These are phyloP conservation scores for Aristolochia contorta DNA, from an alignment of 164 flowering plant genomes.

Conservation along the genomic window DNA sequence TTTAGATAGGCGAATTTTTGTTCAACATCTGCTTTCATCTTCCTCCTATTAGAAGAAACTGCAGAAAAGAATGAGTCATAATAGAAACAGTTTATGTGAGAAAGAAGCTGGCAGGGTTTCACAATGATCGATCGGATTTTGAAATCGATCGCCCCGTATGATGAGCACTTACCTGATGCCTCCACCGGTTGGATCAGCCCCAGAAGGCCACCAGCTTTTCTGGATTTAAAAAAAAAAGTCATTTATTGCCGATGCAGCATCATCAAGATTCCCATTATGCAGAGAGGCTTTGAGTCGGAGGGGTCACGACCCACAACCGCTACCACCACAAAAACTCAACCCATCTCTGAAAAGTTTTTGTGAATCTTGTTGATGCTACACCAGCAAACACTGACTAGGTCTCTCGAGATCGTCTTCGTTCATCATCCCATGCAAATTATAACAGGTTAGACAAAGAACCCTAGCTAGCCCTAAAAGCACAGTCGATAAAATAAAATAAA, in stretches of 20 bases:
- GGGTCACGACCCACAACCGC: constrained; percentile 13
- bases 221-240: constrained; percentile 11
- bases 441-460: constrained; percentile 7
- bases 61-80: no score
- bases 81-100: no score
- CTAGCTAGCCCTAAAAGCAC: constrained; percentile 25
- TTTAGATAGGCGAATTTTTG: no score
- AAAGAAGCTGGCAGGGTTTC: no score
- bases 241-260: constrained; percentile 55
- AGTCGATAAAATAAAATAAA: background rate
- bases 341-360: constrained; percentile 17
- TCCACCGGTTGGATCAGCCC: no score
- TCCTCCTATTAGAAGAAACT: no score
- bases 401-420: constrained; percentile 7
- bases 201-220: background rate
- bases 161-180: no score
- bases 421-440: constrained; percentile 14
- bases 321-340: background rate
- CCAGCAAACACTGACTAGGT: constrained; percentile 48
- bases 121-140: no score
- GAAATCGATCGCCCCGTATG: no score
- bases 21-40: no score
- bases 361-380: constrained; percentile 61
- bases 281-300: background rate
- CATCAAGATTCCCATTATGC: constrained; percentile 48